Conservation (phyloP, 1,139 yeast genomes). For the Scheffersomyces lignicola region DNA sequence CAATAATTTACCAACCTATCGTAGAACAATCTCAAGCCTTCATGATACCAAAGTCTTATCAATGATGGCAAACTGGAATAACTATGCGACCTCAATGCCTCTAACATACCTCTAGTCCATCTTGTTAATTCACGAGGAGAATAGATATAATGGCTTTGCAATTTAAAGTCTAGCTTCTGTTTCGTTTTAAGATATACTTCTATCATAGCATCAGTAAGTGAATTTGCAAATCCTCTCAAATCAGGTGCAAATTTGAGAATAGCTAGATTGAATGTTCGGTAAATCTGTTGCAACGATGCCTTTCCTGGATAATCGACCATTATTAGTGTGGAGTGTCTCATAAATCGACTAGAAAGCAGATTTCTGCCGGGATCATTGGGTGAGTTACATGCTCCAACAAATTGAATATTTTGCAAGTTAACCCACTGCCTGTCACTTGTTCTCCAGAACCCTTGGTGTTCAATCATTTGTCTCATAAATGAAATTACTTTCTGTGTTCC, state of each 20-base stretch:
- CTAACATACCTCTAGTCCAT: slow-evolving; percentile 78
- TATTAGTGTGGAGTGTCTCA: slow-evolving; percentile 66
- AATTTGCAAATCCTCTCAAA: slow-evolving; percentile 51
- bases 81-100: slow-evolving; percentile 47
- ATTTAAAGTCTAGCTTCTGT: slow-evolving; percentile 30
- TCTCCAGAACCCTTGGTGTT: slow-evolving; percentile 78
- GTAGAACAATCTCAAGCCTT: slow-evolving; percentile 72
- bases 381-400: slow-evolving; percentile 96
- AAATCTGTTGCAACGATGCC: slow-evolving; percentile 67
- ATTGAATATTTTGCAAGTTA: slow-evolving; percentile 60
- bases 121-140: slow-evolving; percentile 92
- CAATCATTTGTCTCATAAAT: slow-evolving; percentile 73
- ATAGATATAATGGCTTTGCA: slow-evolving; percentile 64
- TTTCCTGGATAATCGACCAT: slow-evolving; percentile 80
- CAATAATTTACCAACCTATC: slow-evolving; percentile 59
- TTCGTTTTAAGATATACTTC: slow-evolving; percentile 55
- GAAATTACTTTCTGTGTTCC: slow-evolving; percentile 79
- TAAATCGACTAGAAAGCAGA: slow-evolving; percentile 58
- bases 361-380: slow-evolving; percentile 79
- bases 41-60: slow-evolving; percentile 77
- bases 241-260: slow-evolving; percentile 64
- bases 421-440: slow-evolving; percentile 66
- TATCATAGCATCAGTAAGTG: slow-evolving; percentile 67
- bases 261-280: slow-evolving; percentile 57
- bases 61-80: slow-evolving; percentile 42